These are phyloP conservation scores for Coleophoma crateriformis DNA, from an alignment of 2,329 filamentous ascomycete genomes.

Conservation along the genomic window DNA sequence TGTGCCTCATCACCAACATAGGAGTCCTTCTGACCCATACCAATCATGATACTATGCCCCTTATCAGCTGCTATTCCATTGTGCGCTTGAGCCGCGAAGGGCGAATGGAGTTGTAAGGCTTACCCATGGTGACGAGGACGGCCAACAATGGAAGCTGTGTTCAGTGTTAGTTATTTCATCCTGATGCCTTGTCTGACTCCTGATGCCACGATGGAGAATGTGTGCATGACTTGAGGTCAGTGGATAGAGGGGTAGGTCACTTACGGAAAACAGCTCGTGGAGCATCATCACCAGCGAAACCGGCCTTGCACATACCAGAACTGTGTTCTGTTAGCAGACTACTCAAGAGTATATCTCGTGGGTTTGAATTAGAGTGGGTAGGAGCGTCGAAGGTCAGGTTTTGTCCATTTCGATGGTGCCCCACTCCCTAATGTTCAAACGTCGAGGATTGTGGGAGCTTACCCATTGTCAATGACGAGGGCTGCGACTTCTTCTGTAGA, in stretches of 20 bases:
- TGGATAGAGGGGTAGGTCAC: conserved; percentile 39
- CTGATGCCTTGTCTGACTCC: not conserved
- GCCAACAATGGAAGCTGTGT: conserved; percentile 93
- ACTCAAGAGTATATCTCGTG: conserved; percentile 4
- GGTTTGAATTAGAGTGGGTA: conserved; percentile 2
- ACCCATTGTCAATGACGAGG: conserved; percentile 99
- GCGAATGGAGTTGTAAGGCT: conserved; percentile 33
- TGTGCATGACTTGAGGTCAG: no score
- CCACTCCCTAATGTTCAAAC: conserved; percentile 15
- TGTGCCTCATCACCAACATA: conserved; percentile 99
- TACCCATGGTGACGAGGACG: conserved; percentile 99
- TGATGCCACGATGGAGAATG: no score
- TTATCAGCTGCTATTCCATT: conserved; percentile 23
- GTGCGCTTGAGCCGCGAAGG: conserved; percentile 7
- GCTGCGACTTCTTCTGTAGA: conserved; percentile 97
- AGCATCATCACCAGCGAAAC: conserved; percentile 99
- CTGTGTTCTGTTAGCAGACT: conserved; percentile 40
- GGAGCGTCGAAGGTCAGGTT: conserved; percentile 2
- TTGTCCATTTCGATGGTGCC: conserved; percentile 11
- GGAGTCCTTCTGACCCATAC: conserved; percentile 99
- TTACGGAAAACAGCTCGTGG: conserved; percentile 99
- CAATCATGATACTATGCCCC: conserved; percentile 90
- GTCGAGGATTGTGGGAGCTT: conserved; percentile 49
- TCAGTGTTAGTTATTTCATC: conserved; percentile 12
- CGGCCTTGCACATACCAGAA: conserved; percentile 99